These are phyloP conservation scores for Scheffersomyces cryptocercus DNA, from an alignment of 1,139 yeast genomes.

Conservation along the genomic window DNA sequence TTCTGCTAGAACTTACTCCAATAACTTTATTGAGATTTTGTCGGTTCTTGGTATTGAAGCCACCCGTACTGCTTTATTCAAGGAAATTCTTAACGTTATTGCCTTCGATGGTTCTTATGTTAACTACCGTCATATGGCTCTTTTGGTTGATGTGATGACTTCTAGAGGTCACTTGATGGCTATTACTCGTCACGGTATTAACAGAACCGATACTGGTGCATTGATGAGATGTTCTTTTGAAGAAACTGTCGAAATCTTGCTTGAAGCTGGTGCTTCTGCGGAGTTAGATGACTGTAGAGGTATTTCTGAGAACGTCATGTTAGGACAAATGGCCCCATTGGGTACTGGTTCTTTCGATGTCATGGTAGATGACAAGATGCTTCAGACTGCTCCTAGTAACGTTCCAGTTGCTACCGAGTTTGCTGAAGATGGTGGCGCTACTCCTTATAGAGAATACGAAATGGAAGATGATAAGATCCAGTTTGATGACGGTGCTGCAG, in stretches of 20 bases:
- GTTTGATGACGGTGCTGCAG: conserved; percentile 72
- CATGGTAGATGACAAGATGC: conserved; percentile 87
- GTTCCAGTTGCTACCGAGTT: conserved; percentile 37
- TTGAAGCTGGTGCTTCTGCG: conserved; percentile 98
- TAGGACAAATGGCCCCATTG: conserved; percentile 98
- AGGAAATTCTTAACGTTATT: conserved; percentile 93
- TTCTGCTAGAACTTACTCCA: conserved; percentile 84
- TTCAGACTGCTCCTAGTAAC: conserved; percentile 65
- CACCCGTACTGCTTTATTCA: conserved; percentile 89
- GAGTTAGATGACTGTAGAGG: conserved; percentile 98
- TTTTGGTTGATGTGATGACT: conserved; percentile 97
- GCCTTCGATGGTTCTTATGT: conserved; percentile 99
- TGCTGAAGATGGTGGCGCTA: conserved; percentile 80
- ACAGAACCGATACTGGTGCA: conserved; percentile 98
- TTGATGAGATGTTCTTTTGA: conserved; percentile 99
- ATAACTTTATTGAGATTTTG: conserved; percentile 93
- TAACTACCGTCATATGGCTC: conserved; percentile 96
- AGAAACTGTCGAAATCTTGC: conserved; percentile 95
- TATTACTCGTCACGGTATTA: conserved; percentile 98
- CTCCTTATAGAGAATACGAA: conserved; percentile 85
- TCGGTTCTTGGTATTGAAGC: conserved; percentile 98
- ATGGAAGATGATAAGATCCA: conserved; percentile 77
- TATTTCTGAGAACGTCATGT: conserved; percentile 95
- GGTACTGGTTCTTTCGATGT: conserved; percentile 99
- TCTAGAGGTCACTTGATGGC: conserved; percentile 98